phyloP scores from a whole-genome alignment of 2,329 filamentous ascomycete genomes.

The Reticulascus tulasneorum region DNA sequence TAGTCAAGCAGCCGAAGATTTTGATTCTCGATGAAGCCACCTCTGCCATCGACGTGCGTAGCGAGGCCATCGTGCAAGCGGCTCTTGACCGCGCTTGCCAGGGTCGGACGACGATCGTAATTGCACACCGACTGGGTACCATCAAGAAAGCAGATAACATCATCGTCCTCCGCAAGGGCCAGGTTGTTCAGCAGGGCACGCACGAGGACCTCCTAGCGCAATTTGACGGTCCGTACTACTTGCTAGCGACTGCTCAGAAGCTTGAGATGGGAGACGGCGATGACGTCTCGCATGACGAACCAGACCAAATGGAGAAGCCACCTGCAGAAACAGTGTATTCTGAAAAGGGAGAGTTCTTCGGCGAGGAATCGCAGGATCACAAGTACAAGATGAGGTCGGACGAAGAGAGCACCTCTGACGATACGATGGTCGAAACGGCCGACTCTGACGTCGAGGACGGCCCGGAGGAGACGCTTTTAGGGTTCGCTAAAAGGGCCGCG shows the following conservation, averaged over 20 bases:
- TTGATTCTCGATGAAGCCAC: slow-evolving; percentile 61
- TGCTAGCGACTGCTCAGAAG: slow-evolving; percentile 33
- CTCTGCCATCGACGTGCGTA: slow-evolving; percentile 54
- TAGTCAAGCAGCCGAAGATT: slow-evolving; percentile 54
- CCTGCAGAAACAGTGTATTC: slow-evolving; percentile 3
- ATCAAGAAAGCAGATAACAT: slow-evolving; percentile 56
- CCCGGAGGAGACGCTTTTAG: neutral
- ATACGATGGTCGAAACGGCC: slow-evolving; percentile 3
- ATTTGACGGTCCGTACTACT: slow-evolving; percentile 36
- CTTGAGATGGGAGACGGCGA: slow-evolving; percentile 13
- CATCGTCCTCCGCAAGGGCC: slow-evolving; percentile 50
- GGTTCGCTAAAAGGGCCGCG: slow-evolving; percentile 4
- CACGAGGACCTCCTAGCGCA: slow-evolving; percentile 48
- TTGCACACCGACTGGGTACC: slow-evolving; percentile 51
- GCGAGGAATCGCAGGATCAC: slow-evolving; percentile 1
- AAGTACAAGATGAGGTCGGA: no score
- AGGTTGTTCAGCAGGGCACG: slow-evolving; percentile 52
- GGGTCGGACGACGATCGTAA: slow-evolving; percentile 55
- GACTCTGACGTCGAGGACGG: slow-evolving; percentile 8
- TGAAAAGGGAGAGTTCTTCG: slow-evolving; percentile 1
- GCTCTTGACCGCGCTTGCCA: slow-evolving; percentile 45
- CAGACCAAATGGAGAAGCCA: slow-evolving; percentile 9
- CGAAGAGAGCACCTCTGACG: slow-evolving; percentile 4
- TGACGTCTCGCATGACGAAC: slow-evolving; percentile 15
- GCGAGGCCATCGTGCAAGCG: slow-evolving; percentile 47